Percentiles rank a stretch among this genome's conserved stretches.
phyloP scores from a whole-genome alignment of 352 stramenopile genomes.

The Pythium aquatile region DNA sequence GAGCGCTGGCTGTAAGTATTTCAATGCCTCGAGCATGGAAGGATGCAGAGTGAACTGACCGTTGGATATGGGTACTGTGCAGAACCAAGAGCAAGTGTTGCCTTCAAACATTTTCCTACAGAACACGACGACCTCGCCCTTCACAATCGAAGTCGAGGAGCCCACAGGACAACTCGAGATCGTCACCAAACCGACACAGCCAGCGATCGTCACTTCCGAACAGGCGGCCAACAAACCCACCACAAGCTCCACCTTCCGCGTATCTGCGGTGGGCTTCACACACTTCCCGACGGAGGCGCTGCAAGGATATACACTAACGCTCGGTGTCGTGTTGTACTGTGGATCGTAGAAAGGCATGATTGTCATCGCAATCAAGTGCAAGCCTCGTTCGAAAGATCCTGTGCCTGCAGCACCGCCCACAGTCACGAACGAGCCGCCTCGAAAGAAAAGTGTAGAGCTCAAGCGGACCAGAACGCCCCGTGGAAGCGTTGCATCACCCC shows the following conservation, averaged over 20 bases:
- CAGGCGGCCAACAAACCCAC: constrained; percentile 1
- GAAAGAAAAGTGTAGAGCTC: constrained; percentile 10
- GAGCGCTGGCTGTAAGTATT: constrained; percentile 27
- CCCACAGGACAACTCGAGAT: constrained; percentile 53
- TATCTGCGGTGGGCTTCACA: constrained; percentile 42
- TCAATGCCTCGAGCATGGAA: not conserved
- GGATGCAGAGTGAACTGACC: not conserved
- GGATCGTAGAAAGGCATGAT: constrained; percentile 65
- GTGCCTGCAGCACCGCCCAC: not conserved
- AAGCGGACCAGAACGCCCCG: constrained; percentile 16
- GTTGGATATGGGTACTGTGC: not conserved
- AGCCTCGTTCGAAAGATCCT: constrained; percentile 7
- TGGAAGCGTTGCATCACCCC: constrained; percentile 6
- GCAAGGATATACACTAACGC: not conserved
- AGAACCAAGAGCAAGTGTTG: constrained; percentile 40
- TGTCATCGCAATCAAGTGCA: constrained; percentile 68
- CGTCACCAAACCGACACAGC: constrained; percentile 36
- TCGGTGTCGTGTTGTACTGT: not conserved
- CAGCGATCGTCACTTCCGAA: constrained; percentile 11
- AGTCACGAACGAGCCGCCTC: not conserved
- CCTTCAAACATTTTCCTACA: constrained; percentile 79
- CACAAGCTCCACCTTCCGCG: constrained; percentile 30
- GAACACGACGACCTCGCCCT: constrained; percentile 59
- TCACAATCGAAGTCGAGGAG: constrained; percentile 63
- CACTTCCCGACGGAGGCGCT: not conserved